A percentile compares a stretch with the other conserved stretches of the same genome.
Evolutionary conservation across 164 flowering plant species (phyloP).

Genomic region (Chimonanthus praecox): DNA sequence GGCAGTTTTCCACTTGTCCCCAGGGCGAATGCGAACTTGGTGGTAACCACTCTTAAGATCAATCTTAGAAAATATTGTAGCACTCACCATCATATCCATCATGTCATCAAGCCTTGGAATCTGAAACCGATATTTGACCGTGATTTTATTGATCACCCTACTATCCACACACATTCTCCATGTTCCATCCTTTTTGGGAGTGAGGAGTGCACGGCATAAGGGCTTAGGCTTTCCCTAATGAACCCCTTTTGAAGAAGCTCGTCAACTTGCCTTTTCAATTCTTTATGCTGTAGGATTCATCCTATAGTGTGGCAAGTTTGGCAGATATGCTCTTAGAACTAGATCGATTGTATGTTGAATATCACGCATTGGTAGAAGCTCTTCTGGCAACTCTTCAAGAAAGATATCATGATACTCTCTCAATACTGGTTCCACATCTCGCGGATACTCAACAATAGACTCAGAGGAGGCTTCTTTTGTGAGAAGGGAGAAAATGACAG

Average conservation of each 20-base stretch:
- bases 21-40: background rate
- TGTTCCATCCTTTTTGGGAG: background rate
- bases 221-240: background rate
- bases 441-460: background rate
- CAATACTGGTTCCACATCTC: background rate
- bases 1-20: background rate
- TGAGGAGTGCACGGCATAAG: background rate
- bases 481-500: background rate
- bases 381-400: background rate
- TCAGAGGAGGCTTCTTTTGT: background rate
- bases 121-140: background rate
- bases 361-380: background rate
- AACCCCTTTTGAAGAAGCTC: background rate
- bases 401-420: background rate
- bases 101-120: background rate
- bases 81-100: background rate
- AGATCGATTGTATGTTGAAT: background rate
- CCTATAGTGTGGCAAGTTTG: background rate
- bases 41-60: no score
- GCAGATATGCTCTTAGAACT: background rate
- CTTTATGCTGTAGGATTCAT: background rate
- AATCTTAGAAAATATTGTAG: no score
- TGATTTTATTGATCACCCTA: background rate
- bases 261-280: background rate
- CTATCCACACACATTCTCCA: conserved; percentile 1